Evolutionary conservation across 306 rosid species (phyloP), one percentile per base, ranked within the genome.

Genomic region (Cucurbita moschata): DNA sequence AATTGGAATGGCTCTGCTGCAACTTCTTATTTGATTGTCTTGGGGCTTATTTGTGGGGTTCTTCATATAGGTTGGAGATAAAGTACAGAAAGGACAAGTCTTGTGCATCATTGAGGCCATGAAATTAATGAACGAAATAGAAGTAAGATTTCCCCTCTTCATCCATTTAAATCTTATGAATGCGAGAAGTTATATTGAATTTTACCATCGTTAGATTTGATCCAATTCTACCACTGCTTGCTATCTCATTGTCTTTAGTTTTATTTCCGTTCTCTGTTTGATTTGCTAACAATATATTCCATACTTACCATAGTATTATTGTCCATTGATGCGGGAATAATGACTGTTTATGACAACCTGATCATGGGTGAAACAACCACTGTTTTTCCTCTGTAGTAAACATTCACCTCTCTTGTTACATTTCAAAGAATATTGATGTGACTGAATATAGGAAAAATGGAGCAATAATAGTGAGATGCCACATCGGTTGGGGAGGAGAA

Each of bases 81-180:
- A 83, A 81, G 91, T 90, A 67, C 83, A 86, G 79, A 90, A 86
- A 77, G 96, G 96, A 54, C 96, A 90, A 68, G 84, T 86, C 44
- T 3, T 90, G 35, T 86, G 96, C 87, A 83, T 90, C 75, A 80
- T 88, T 44, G 96, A 90, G 84, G 96, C 96, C 74, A 90, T 90
- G 96, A 90, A 90, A 75, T 82, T 90, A 86, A 88, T 90, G 96
- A 90, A 90, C 72, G 96, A 90, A 79, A 86, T 90, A 53, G 96
- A 90, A 69, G 93, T 90, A 84, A 83, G 91, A 64, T 35, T 54
- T 70, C 19, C 64, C 26, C 52, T 5, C 47, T 35, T 15, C 12
- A 12, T 12, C 23, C 74, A 23, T 14, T 51, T 46, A 23, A 26
- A 46, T 46, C 58, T 14, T 15, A 43, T 51, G 57, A 46, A 69